These are phyloP conservation scores for Phytophthora quininea DNA, from an alignment of 352 stramenopile genomes.

Conservation along the genomic window DNA sequence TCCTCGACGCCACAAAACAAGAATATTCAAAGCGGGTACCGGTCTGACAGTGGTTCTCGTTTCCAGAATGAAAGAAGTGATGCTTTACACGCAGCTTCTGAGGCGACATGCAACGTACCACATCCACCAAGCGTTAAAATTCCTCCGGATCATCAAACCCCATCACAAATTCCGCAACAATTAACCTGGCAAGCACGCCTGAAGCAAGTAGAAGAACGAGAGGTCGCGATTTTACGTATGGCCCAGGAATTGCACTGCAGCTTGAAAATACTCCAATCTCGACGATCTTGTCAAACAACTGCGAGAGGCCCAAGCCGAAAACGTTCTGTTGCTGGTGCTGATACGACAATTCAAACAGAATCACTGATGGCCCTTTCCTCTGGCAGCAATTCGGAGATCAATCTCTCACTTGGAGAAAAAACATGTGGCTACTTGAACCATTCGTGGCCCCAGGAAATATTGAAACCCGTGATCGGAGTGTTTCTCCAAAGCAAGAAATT, in stretches of 20 bases:
- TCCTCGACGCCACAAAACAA: not conserved
- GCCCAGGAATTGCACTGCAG: not conserved
- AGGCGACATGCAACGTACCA: not conserved
- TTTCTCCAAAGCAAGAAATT: no score
- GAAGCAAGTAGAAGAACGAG: not conserved
- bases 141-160: not conserved
- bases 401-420: not conserved
- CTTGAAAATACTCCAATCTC: conserved; percentile 1
- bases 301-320: not conserved
- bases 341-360: not conserved
- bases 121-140: no score
- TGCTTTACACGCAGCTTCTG: not conserved
- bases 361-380: conserved; percentile 18
- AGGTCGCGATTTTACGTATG: not conserved
- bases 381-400: conserved; percentile 8
- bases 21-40: not conserved
- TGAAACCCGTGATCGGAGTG: no score
- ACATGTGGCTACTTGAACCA: not conserved
- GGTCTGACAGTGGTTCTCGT: not conserved
- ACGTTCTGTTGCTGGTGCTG: conserved; percentile 7
- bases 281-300: not conserved
- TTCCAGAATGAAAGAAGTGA: not conserved
- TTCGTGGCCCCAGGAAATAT: no score
- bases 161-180: not conserved
- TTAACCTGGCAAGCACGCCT: not conserved